Percentiles rank a stretch among this genome's conserved stretches.
Evolutionary conservation across 2,329 filamentous ascomycete genomes (phyloP).

Genomic region (Xylaria sp.): DNA sequence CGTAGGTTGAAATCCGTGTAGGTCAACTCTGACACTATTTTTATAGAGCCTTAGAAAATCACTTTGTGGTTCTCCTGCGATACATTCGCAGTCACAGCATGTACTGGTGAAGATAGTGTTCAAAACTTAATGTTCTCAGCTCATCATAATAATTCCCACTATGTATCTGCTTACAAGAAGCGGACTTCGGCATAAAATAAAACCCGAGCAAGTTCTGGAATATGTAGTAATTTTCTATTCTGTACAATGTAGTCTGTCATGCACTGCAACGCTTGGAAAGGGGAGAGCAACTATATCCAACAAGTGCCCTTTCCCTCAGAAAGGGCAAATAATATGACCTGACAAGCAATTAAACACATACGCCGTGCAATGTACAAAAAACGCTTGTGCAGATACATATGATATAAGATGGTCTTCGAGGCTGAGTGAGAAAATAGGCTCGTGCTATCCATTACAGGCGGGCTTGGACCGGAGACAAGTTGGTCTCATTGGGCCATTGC

Average conservation of each 20-base stretch:
- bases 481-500: constrained; percentile 79
- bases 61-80: not conserved
- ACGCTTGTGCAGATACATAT: constrained; percentile 32
- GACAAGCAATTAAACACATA: not conserved
- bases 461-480: constrained; percentile 77
- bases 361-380: constrained; percentile 36
- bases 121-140: not conserved
- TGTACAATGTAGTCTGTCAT: constrained; percentile 8
- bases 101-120: too few species aligned
- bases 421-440: constrained; percentile 9
- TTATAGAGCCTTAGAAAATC: too few species aligned
- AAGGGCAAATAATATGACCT: constrained; percentile 16
- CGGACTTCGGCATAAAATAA: not conserved
- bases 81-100: too few species aligned
- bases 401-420: constrained; percentile 3
- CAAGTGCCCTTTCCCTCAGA: not conserved
- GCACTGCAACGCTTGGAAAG: constrained; percentile 1
- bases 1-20: too few species aligned
- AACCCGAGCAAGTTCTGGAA: not conserved
- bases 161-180: not conserved
- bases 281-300: constrained; percentile 2
- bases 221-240: constrained; percentile 13
- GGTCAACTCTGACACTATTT: too few species aligned
- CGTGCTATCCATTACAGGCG: constrained; percentile 67
- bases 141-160: not conserved